phyloP scores from a whole-genome alignment of 306 rosid species.

The Dicorynia guianensis region DNA sequence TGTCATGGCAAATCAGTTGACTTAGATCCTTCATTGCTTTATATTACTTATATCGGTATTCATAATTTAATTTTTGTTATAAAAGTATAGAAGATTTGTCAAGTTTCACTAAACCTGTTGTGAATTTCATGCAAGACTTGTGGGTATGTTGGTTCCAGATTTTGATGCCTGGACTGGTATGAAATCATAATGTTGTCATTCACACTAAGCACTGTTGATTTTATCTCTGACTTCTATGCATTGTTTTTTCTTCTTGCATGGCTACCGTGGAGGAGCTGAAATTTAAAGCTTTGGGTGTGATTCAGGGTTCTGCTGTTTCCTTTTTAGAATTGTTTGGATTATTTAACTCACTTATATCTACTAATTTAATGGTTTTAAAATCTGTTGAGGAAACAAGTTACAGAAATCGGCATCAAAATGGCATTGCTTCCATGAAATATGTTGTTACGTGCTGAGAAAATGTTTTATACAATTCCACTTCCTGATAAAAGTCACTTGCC shows the following conservation, averaged over 20 bases:
- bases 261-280: neutral
- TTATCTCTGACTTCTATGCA: constrained; percentile 1
- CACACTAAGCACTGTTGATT: neutral
- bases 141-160: neutral
- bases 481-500: neutral
- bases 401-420: neutral
- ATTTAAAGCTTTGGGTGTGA: neutral
- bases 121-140: constrained; percentile 1
- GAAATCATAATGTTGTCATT: neutral
- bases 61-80: constrained; percentile 27
- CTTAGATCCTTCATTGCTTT: constrained; percentile 25
- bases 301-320: neutral
- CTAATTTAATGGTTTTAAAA: neutral
- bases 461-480: neutral
- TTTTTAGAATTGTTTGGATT: neutral
- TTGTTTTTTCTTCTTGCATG: neutral
- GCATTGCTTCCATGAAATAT: too few species aligned
- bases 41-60: neutral
- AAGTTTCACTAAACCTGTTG: neutral
- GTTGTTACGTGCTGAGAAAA: neutral
- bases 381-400: neutral
- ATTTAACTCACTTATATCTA: neutral
- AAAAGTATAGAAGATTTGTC: constrained; percentile 15
- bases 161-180: neutral
- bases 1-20: constrained; percentile 24